Evolutionary conservation across 2,329 filamentous ascomycete genomes (phyloP).

Genomic region (Paecilomyces fulvus): DNA sequence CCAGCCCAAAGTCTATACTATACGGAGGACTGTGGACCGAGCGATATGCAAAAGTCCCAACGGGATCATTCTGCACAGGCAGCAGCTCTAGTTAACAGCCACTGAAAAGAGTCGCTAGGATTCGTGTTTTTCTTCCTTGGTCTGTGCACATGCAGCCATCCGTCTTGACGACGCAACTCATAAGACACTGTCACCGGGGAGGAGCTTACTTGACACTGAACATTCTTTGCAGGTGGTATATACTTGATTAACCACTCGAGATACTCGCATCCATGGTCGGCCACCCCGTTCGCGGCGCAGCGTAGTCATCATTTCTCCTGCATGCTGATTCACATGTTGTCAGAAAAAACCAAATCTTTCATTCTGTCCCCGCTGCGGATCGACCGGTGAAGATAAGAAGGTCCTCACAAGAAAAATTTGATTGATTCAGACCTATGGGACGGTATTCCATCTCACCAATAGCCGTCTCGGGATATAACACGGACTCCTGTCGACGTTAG

Average conservation of each 20-base stretch:
- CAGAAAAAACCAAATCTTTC: neutral
- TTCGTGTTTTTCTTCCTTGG: neutral
- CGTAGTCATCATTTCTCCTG: neutral
- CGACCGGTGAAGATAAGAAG: neutral
- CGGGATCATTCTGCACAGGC: neutral
- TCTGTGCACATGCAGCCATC: neutral
- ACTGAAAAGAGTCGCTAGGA: neutral
- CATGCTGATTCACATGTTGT: neutral
- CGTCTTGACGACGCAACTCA: neutral
- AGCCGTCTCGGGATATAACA: neutral
- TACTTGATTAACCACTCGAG: neutral
- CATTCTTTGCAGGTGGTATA: neutral
- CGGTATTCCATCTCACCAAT: neutral
- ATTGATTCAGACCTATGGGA: neutral
- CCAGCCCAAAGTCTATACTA: neutral
- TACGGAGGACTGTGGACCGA: neutral
- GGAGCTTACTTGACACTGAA: neutral
- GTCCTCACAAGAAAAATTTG: neutral
- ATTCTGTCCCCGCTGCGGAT: neutral
- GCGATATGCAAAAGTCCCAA: neutral
- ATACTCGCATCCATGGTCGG: neutral
- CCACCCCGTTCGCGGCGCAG: neutral
- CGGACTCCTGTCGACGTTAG: neutral
- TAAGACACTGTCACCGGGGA: neutral
- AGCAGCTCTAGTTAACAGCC: neutral